phyloP scores from a whole-genome alignment of 2,329 filamentous ascomycete genomes.

The Verticillium nonalfalfae region DNA sequence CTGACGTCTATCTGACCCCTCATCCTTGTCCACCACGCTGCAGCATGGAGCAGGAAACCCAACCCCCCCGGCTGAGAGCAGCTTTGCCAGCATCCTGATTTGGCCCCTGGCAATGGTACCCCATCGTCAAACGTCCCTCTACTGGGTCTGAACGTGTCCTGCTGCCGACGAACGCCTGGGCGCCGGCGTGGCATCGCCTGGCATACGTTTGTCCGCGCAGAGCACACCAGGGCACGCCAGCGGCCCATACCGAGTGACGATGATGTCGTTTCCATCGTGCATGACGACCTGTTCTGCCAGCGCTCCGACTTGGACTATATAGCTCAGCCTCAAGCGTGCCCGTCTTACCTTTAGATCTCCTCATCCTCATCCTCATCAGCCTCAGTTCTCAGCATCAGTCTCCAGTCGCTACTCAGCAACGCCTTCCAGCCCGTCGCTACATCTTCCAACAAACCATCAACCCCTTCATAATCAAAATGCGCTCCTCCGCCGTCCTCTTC shows the following conservation, averaged over 20 bases:
- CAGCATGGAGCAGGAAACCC: background rate
- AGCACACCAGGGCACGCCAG: background rate
- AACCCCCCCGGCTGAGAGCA: background rate
- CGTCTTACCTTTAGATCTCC: no score
- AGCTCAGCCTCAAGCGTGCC: background rate
- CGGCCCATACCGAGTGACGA: background rate
- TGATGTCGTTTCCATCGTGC: background rate
- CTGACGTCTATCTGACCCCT: background rate
- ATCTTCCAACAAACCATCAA: background rate
- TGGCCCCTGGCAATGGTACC: background rate
- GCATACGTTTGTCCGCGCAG: background rate
- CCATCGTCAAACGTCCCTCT: background rate
- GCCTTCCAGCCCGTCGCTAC: constrained; percentile 3
- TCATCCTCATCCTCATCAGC: background rate
- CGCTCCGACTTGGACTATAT: background rate
- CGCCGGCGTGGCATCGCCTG: background rate
- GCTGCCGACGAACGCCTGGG: background rate
- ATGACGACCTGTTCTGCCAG: background rate
- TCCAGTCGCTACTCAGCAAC: constrained; percentile 1
- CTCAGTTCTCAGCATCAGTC: background rate
- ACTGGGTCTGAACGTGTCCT: background rate
- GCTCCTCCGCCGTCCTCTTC: constrained; percentile 13
- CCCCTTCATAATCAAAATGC: constrained; percentile 12
- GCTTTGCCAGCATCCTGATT: background rate
- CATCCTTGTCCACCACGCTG: background rate